A percentile compares a stretch with the other conserved stretches of the same genome.
Evolutionary conservation across 1,284 basidiomycete species (phyloP).

Genomic region (Moesziomyces sp.): DNA sequence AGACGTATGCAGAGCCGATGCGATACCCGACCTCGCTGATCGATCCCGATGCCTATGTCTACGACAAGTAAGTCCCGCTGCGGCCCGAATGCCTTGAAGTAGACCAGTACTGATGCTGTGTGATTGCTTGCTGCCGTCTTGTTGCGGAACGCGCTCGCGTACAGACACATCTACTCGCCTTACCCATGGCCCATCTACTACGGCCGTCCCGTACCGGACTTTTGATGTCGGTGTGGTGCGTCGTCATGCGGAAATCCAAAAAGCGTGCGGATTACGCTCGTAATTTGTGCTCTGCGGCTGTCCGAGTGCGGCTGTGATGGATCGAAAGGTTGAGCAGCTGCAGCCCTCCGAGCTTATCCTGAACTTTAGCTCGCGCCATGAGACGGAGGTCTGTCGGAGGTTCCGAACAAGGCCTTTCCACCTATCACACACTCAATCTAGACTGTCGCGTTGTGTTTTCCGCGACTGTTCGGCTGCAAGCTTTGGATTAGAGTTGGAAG

Average conservation of each 20-base stretch:
- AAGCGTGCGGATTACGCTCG: not conserved
- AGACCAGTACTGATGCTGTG: constrained; percentile 4
- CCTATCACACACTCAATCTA: too few relatives aligned
- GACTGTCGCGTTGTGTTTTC: too few relatives aligned
- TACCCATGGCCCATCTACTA: constrained; percentile 54
- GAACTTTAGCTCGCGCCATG: too few relatives aligned
- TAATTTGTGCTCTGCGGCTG: too few relatives aligned
- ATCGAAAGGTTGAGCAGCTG: too few relatives aligned
- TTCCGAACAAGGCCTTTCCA: too few relatives aligned
- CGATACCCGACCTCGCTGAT: constrained; percentile 46
- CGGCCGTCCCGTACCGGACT: constrained; percentile 21
- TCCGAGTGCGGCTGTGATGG: too few relatives aligned
- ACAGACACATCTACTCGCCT: constrained; percentile 51
- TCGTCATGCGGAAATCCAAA: not conserved
- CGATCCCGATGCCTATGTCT: constrained; percentile 39
- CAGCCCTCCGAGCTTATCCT: too few relatives aligned
- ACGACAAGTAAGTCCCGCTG: constrained; percentile 44
- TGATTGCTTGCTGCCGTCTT: not conserved
- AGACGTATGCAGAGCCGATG: constrained; percentile 40
- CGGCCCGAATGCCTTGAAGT: not conserved
- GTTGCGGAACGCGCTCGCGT: not conserved
- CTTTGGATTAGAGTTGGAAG: too few relatives aligned
- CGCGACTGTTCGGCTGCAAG: too few relatives aligned
- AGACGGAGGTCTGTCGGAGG: too few relatives aligned
- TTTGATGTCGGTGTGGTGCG: constrained; percentile 4